Base-by-base conservation (phyloP, 1,284 basidiomycete genomes). In the Cutaneotrichosporon sp. region DNA sequence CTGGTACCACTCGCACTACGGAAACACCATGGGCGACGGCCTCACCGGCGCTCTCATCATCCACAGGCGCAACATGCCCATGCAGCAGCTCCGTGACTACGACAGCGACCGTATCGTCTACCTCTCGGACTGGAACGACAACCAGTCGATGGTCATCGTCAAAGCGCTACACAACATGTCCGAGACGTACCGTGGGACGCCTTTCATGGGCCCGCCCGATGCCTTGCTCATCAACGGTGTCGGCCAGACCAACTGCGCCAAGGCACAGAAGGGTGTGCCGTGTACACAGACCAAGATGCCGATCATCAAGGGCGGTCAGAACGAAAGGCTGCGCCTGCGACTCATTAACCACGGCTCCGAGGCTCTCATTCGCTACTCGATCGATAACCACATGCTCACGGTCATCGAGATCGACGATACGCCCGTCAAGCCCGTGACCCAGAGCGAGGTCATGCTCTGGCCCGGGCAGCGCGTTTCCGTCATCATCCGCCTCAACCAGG, bases 381-480 rank as follows among this genome's bases (percentile, higher is more conserved):
- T 77, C 58, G 75, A 77, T 59, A 31, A 70, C n/a, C 75, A 77
- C 56, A 36, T 58, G 2, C 57, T 77, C 26, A 65, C 69, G 18
- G 66, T 77, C 13, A 67, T 74, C 52, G 74, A 77, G 57, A 64
- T 65, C 16, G 75, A 76, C 60, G 72, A 72, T 56, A 68, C 65
- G 6, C 56, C 63, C 2, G 61, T 77, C 10, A 55, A 68, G 52
- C 65, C 72, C 2, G 51, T 77, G 10, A 64, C 60, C 31, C 46
- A 73, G 18, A 68, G 71, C 52, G 73, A 77, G 56, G 18, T 75
- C 4, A 55, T 63, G 2, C 49, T 74, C 2, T 69, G 60, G 2
- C 66, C 68, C 2, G 77, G 72, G 0, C 75, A 80, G 65, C 73
- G 80, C 58, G 74, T 73, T 57, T 77, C 75, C 9, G 71, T 73